Base-by-base conservation (phyloP, 805 yeast genomes). In the Danielozyma ontarioensis region DNA sequence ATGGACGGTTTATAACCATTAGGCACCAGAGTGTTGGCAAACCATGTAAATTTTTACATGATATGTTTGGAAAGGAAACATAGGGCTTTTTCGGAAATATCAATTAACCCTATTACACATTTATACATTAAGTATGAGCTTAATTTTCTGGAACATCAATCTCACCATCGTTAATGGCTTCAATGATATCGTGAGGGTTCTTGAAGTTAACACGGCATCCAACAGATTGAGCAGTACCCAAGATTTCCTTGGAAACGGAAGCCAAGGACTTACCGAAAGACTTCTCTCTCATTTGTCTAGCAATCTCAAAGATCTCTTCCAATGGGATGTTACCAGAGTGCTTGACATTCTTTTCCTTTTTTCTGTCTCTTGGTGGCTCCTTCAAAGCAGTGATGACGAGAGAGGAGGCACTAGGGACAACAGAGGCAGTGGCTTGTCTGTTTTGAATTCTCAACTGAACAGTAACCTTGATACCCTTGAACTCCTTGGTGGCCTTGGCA, bases 311-410 rank as follows among this genome's bases (percentile, higher is more conserved):
- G 74, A 93, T 85, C 75, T 90, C 96, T 62, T 88, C 95, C 62
- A 93, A 78, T 62, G 96, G 87, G 63, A 93, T 80, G 90, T 90
- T 93, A 78, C 98, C 98, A 69, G 80, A 81, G 86, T 93, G 98
- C 81, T 89, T 88, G 72, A 93, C 85, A 78, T 93, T 90, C 93
- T 93, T 93, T 69, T 93, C 97, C 95, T 93, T 93, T 94, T 93
- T 93, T 80, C 96, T 83, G 83, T 93, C 98, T 85, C 98, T 90
- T 68, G 96, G 96, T 57, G 98, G 88, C 80, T 93, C 98, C 81
- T 93, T 93, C 68, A 93, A 80, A 57, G 98, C 98, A 68, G 96
- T 87, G 74, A 93, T 93, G 68, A 93, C 96, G 62, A 93, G 81
- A 56, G 98, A 88, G 41, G 97, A 90, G 58, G 98, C 98, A 70